Conservation (phyloP, 805 yeast genomes). For the Saturnispora serradocipensis region DNA sequence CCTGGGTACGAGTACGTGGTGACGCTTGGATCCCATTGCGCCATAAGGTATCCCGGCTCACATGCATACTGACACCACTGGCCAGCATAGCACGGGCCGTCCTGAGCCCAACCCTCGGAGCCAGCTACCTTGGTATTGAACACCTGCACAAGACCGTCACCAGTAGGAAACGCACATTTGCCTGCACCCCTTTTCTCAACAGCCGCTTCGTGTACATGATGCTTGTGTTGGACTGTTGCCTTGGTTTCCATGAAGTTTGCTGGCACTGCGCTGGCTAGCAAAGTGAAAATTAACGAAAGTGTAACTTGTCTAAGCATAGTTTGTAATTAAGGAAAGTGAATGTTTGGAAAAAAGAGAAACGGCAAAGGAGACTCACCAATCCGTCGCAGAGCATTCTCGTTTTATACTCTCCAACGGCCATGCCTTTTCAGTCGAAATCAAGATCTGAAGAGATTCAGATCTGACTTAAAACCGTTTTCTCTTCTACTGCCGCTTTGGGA, state of each 20-base stretch:
- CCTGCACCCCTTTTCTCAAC: constrained; percentile 5
- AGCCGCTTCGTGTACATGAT: constrained; percentile 12
- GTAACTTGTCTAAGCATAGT: not conserved
- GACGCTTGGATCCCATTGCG: constrained; percentile 77
- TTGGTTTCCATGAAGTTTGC: not conserved
- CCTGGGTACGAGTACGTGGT: constrained; percentile 70
- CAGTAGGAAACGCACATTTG: constrained; percentile 57
- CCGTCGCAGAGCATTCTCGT: not conserved
- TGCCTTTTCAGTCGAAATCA: not conserved
- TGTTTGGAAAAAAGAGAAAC: not conserved
- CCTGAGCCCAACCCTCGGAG: constrained; percentile 86
- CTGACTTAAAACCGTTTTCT: not conserved
- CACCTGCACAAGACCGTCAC: constrained; percentile 61
- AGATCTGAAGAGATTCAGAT: not conserved
- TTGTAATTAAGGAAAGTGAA: not conserved
- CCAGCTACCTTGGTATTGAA: constrained; percentile 35
- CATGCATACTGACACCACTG: constrained; percentile 88
- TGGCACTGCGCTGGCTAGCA: not conserved
- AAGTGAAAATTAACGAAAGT: not conserved
- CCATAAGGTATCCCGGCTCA: constrained; percentile 77
- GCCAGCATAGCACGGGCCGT: constrained; percentile 66
- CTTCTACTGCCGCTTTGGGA: not conserved
- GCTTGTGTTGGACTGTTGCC: constrained; percentile 2
- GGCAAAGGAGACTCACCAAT: not conserved
- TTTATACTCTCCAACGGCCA: not conserved